These are phyloP conservation scores for Phytophthora uliginosa DNA, from an alignment of 352 stramenopile species.

Conservation along the genomic window DNA sequence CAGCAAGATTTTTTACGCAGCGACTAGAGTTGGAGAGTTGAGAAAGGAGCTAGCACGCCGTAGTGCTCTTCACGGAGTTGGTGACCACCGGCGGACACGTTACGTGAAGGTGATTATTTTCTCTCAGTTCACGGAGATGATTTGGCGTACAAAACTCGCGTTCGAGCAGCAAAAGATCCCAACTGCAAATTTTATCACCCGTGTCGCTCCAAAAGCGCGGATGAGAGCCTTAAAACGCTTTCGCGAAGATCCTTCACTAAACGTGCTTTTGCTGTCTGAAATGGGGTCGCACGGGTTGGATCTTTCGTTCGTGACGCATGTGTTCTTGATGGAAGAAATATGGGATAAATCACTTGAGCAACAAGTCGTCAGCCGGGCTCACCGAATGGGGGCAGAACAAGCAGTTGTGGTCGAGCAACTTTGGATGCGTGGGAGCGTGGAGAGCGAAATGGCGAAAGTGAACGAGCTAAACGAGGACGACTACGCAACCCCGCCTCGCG, in stretches of 20 bases:
- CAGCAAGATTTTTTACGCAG: conserved; percentile 74
- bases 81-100: conserved; percentile 16
- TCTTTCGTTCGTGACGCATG: conserved; percentile 97
- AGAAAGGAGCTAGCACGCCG: conserved; percentile 42
- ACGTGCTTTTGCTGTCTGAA: conserved; percentile 94
- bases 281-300: conserved; percentile 96
- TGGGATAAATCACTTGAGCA: conserved; percentile 95
- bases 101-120: conserved; percentile 80
- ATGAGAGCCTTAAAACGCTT: conserved; percentile 61
- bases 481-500: conserved; percentile 5
- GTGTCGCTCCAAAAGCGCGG: conserved; percentile 36
- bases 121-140: conserved; percentile 76
- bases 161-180: conserved; percentile 64
- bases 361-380: conserved; percentile 96
- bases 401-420: conserved; percentile 93
- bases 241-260: conserved; percentile 59
- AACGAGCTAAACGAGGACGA: conserved; percentile 29
- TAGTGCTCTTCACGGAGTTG: neutral
- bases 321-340: conserved; percentile 97
- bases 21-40: conserved; percentile 56
- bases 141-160: conserved; percentile 68
- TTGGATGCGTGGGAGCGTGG: conserved; percentile 82
- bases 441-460: conserved; percentile 71
- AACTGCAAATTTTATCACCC: conserved; percentile 63
- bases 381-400: conserved; percentile 94